These are phyloP conservation scores for Leccinum subtestaceum DNA, from an alignment of 768 basidiomycete genomes.

Conservation along the genomic window DNA sequence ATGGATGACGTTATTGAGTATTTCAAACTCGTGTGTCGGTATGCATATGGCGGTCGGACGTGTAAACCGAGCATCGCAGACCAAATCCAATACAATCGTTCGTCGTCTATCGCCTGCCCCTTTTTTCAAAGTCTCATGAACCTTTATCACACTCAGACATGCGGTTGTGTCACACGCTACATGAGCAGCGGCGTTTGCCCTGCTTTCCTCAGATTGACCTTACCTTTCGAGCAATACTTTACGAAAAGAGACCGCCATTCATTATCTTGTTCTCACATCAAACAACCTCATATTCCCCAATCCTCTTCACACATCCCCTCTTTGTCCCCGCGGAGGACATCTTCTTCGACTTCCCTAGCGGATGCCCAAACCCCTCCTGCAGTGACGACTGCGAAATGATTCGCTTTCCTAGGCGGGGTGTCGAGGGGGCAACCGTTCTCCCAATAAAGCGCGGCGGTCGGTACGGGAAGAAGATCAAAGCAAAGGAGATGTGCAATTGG, in stretches of 20 bases:
- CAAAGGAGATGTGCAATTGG: conserved; percentile 79
- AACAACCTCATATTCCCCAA: conserved; percentile 77
- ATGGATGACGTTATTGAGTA: conserved; percentile 81
- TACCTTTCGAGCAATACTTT: conserved; percentile 68
- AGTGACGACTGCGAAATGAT: conserved; percentile 83
- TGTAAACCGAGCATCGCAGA: conserved; percentile 64
- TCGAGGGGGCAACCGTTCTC: conserved; percentile 59
- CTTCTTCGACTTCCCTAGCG: conserved; percentile 75
- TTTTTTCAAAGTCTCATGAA: conserved; percentile 6
- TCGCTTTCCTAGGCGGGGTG: conserved; percentile 66
- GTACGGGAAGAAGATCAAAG: conserved; percentile 47
- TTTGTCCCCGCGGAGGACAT: conserved; percentile 72
- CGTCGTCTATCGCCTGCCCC: conserved; percentile 27
- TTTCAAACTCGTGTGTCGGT: conserved; percentile 68
- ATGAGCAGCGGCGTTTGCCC: conserved; percentile 67
- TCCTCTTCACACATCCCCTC: conserved; percentile 69
- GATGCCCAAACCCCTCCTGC: conserved; percentile 76
- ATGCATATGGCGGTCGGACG: conserved; percentile 59
- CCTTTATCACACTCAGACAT: conserved; percentile 42
- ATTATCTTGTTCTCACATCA: conserved; percentile 78
- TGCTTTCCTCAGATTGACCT: conserved; percentile 84
- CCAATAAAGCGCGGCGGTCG: conserved; percentile 57
- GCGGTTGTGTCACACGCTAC: conserved; percentile 63
- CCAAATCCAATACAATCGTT: conserved; percentile 70
- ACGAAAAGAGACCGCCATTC: conserved; percentile 75